Conservation (phyloP, 225 moss, liverwort and hornwort species). For the Marchantia paleacea region DNA sequence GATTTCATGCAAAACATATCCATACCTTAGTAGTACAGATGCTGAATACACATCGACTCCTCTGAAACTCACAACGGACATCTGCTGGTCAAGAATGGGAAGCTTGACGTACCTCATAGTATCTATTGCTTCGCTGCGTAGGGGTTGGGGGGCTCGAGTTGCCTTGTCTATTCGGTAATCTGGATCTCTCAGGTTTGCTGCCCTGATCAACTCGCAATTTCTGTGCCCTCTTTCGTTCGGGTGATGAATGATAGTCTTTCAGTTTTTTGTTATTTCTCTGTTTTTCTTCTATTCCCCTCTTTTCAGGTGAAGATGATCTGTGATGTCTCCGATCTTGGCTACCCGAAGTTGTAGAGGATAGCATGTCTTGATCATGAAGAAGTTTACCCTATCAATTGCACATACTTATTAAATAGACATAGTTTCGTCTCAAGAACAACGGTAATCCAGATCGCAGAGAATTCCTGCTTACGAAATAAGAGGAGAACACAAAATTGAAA, state of each 20-base stretch:
- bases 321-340: slow-evolving; percentile 22
- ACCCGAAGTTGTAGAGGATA: slow-evolving; percentile 4
- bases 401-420: no score
- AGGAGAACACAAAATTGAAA: no score
- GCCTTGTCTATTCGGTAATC: background rate
- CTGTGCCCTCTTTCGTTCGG: slow-evolving; percentile 38
- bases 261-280: background rate
- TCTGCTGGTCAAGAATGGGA: background rate
- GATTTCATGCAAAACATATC: background rate
- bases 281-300: slow-evolving; percentile 24
- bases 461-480: no score
- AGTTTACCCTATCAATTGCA: background rate
- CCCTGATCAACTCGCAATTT: slow-evolving; percentile 4
- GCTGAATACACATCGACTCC: background rate
- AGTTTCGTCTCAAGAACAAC: no score
- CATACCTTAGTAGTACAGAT: no score
- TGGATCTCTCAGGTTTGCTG: background rate
- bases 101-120: slow-evolving; percentile 20
- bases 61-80: background rate
- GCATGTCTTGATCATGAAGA: background rate
- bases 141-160: background rate
- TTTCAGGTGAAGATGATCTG: slow-evolving; percentile 20
- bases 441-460: no score
- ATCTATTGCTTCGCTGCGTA: slow-evolving; percentile 21
- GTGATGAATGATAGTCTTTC: slow-evolving; percentile 16